Base-by-base conservation (phyloP, 495 filamentous ascomycete genomes). In the Penicillium angulare region DNA sequence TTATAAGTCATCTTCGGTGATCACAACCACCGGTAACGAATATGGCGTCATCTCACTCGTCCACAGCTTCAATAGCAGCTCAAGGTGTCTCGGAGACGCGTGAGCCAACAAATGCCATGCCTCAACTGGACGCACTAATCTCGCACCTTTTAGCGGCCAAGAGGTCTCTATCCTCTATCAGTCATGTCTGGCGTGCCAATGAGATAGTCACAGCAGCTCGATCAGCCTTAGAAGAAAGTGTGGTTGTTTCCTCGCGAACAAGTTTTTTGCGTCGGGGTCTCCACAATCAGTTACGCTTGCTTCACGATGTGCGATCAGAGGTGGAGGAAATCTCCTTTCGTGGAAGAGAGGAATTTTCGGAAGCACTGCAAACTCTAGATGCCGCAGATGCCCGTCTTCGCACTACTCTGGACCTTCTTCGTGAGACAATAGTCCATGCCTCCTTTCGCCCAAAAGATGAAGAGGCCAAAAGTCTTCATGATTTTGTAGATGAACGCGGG, bases 101-200 rank as follows among this genome's bases (percentile, higher is more conserved):
- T 41, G 58, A 58, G n/a, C 50, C 64, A 26, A 52, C 53, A 18
- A 50, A 6, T 18, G 18, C 60, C 9, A 55, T 65, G 43, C 69
- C 65, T 22, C 63, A 64, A 23, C 79, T 93, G 45, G 88, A 93
- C 48, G 82, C 79, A 3, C 82, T 96, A 22, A 86, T 96, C 36
- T 76, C 79, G 2, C 83, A 95, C 71, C 87, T 97, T 22, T 79
- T 97, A 13, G 86, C 85, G 33, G 88, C 95, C 3, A 98, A 97
- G 71, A 83, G 89, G 21, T 92, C 92, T 7, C 81, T 98, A 2
- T 87, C 88, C n/a, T 90, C 89, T 2, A 89, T 92, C 56, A 80
- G 72, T 39, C 84, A 91, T 55, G 90, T 97, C 33, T 85, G 85
- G 67, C 88, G 89, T 34, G 93, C 92, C 49, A 89, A 95, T 61